Base-by-base conservation (phyloP, 2,329 filamentous ascomycete genomes). In the Penicillium sp. region DNA sequence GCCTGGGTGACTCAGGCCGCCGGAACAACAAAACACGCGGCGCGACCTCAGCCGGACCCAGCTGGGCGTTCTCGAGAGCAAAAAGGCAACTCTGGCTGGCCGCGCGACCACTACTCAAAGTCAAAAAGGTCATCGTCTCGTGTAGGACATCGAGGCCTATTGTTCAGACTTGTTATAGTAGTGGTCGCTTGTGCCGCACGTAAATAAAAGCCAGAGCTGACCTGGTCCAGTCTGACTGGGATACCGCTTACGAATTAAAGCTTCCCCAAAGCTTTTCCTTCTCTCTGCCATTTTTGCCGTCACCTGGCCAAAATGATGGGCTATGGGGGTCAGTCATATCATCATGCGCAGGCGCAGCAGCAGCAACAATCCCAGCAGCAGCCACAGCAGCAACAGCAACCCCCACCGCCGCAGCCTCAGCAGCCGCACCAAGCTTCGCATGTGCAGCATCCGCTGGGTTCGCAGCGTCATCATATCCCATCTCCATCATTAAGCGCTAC, bases 251-350 rank as follows among this genome's bases (percentile, higher is more conserved):
- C 48, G 48, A 48, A 46, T 42, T 11, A 7, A 51, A 51, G 39
- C 36, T 43, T 46, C 40, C 33, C 48, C 46, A 43, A 27, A 40
- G 29, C 29, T 32, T 32, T 32, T 7, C 11, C 29, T 11, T 32
- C 11, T 7, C 29, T 7, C 5, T 7, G 29, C 11, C 11, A 8
- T 32, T 5, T 32, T 32, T 32, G 29, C 29, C 11, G 5, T 18
- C 18, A 18, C 18, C 3, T 18, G 47, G 39, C 49, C 39, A 66
- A 61, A 43, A 67, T 67, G 65, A 67, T 67, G 64, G 61, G 60
- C 45, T 67, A 66, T 56, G 62, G 62, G 45, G 62, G 63, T 46
- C 62, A 62, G 46, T 52, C 57, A 24, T 65, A 62, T 44, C 57
- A 64, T 45, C 56, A 58, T 37, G 59, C 61, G 33, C 61, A 62